These are phyloP conservation scores for Yarrowia divulgata DNA, from an alignment of 805 yeast species.

Conservation along the genomic window DNA sequence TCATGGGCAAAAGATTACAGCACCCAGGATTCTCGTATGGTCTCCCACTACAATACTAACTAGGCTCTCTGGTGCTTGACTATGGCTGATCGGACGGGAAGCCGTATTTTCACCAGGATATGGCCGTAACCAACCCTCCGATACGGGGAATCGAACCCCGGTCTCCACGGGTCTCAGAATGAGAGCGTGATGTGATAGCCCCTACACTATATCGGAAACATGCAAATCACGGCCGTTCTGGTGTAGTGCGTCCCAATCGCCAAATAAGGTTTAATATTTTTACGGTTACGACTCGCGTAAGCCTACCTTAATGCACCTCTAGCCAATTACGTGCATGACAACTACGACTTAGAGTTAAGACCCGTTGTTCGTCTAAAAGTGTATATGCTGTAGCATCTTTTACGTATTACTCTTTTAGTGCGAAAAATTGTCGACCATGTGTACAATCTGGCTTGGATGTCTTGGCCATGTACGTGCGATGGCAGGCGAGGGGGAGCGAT, in stretches of 20 bases:
- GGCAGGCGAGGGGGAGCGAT: not conserved
- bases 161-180: conserved; percentile 38
- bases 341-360: not conserved
- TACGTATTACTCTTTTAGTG: not conserved
- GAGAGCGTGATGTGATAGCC: conserved; percentile 39
- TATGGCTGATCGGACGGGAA: conserved; percentile 37
- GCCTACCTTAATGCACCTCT: not conserved
- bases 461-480: conserved; percentile 6
- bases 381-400: not conserved
- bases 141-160: conserved; percentile 40
- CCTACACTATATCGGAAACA: conserved; percentile 35
- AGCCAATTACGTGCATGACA: conserved; percentile 1
- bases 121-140: conserved; percentile 37
- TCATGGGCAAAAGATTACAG: conserved; percentile 13
- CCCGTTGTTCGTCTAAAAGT: not conserved
- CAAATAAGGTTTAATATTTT: not conserved
- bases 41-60: conserved; percentile 36
- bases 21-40: conserved; percentile 36
- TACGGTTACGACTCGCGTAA: not conserved
- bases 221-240: not conserved
- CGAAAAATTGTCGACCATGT: not conserved
- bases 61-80: conserved; percentile 37
- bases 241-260: not conserved
- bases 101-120: conserved; percentile 36
- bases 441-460: no score